Evolutionary conservation across 208 protist species (phyloP), one percentile per base, ranked within the genome.

Genomic region (Herpetomonas muscarum): DNA sequence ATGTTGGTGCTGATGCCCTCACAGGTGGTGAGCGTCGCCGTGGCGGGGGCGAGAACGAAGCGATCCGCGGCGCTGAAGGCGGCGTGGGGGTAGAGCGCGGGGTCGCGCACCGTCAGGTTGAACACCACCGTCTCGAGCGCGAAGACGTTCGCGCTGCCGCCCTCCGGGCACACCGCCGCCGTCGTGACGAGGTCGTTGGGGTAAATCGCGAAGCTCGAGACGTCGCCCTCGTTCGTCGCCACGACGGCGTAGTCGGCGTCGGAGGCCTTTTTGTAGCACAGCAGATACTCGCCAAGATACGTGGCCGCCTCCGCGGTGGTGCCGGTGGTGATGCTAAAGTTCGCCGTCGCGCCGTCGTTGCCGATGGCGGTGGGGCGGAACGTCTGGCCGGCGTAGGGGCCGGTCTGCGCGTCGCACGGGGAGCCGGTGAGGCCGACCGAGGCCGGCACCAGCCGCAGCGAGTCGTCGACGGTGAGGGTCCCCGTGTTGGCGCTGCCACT

Each of bases 201-300:
- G 69, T 90, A 91, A 50, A 94, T 85, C 26, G 81, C 83, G 48
- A 94, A 94, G 51, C 61, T 78, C 7, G 67, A 47, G 21, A 44
- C 59, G 13, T 53, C 58, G 30, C 64, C 74, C 29, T 51, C 45
- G 39, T 60, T 64, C 58, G 76, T 67, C 12, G 73, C 62, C 17
- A 91, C 74, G 28, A 90, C 54, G 15, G 80, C 80, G 60, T 85
- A 91, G 44, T 32, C 34, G 25, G 45, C 34, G 53, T 48, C 42
- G 61, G 47, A 61, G 15, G 50, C 39, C 54, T 80, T 77, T 29
- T 61, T 67, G 64, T 96, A 96, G 63, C 90, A 96, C 7, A 87
- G 51, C 69, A 89, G 83, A 70, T 96, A 96, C 57, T 86, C 76
- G 1, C 85, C 88, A 0, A 82, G 47, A 65, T 79, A 87, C n/a